Evolutionary conservation across 139 green algal species (phyloP).

Genomic region (Chlamydomonas applanata): DNA sequence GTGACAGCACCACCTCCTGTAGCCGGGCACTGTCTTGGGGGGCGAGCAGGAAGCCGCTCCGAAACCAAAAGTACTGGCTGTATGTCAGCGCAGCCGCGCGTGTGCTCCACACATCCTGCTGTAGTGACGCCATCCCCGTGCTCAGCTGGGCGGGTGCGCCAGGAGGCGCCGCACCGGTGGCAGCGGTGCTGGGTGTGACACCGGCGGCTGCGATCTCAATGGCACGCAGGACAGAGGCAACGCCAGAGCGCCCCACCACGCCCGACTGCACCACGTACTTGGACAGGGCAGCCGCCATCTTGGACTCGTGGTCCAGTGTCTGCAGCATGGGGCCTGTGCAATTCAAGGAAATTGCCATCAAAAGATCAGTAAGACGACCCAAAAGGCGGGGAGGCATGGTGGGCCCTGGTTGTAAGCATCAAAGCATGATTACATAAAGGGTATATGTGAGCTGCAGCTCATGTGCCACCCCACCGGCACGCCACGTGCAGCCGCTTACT

Average conservation of each 20-base stretch:
- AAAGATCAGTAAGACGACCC: no score
- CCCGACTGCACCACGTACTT: constrained; percentile 63
- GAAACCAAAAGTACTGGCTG: constrained; percentile 81
- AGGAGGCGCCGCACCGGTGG: neutral
- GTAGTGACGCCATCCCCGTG: neutral
- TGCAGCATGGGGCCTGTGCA: constrained; percentile 64
- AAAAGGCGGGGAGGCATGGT: no score
- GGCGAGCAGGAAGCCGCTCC: constrained; percentile 68
- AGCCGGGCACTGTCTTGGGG: neutral
- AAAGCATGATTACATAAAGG: no score
- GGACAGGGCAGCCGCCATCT: constrained; percentile 48
- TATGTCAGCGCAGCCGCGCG: constrained; percentile 69
- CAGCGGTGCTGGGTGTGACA: neutral
- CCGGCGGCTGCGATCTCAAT: neutral
- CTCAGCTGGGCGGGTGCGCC: neutral
- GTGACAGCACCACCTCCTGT: constrained; percentile 43
- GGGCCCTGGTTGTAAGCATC: no score
- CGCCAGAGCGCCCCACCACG: neutral
- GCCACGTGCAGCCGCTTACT: no score
- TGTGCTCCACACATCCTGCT: constrained; percentile 61
- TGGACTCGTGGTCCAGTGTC: constrained; percentile 54
- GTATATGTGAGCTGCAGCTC: no score
- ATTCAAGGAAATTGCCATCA: no score
- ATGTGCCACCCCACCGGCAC: no score
- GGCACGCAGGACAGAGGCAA: constrained; percentile 3